Evolutionary conservation across 2,329 filamentous ascomycete genomes (phyloP).

Genomic region (Exserohilum rostratum): DNA sequence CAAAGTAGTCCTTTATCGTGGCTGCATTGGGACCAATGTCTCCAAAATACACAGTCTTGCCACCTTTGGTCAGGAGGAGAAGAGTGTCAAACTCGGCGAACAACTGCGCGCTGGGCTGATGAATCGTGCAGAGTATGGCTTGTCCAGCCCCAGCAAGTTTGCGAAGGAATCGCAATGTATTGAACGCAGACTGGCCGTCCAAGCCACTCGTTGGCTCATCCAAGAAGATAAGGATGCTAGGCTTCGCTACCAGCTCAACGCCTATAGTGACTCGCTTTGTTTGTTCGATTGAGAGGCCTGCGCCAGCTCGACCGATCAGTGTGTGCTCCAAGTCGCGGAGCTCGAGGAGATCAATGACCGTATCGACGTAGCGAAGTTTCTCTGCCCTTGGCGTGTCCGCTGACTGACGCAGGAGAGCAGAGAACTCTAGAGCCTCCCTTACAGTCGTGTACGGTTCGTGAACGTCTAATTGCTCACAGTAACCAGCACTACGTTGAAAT

Average conservation of each 20-base stretch:
- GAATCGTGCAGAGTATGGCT: conserved; percentile 90
- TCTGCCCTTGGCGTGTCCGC: conserved; percentile 59
- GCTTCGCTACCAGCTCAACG: conserved; percentile 48
- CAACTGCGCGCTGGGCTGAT: conserved; percentile 88
- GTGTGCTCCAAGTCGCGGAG: conserved; percentile 65
- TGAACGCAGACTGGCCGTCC: conserved; percentile 81
- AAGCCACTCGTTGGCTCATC: conserved; percentile 80
- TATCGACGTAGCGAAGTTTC: conserved; percentile 66
- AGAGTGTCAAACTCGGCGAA: conserved; percentile 86
- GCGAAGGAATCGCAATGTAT: conserved; percentile 80
- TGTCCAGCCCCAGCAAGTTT: conserved; percentile 79
- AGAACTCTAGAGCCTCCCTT: conserved; percentile 65
- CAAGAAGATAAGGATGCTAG: conserved; percentile 25
- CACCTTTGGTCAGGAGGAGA: conserved; percentile 74
- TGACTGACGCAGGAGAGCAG: conserved; percentile 63
- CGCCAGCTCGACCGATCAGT: conserved; percentile 47
- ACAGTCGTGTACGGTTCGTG: conserved; percentile 64
- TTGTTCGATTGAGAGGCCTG: conserved; percentile 55
- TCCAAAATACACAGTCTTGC: conserved; percentile 78
- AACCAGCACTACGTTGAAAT: conserved; percentile 78
- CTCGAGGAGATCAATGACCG: conserved; percentile 63
- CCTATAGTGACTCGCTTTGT: conserved; percentile 66
- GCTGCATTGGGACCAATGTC: conserved; percentile 72
- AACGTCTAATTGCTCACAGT: conserved; percentile 62
- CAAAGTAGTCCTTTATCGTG: conserved; percentile 73